Evolutionary conservation across 148 eudicot genomes (phyloP), one percentile per base, ranked within the genome.

Genomic region (Dianthus caryophyllus): DNA sequence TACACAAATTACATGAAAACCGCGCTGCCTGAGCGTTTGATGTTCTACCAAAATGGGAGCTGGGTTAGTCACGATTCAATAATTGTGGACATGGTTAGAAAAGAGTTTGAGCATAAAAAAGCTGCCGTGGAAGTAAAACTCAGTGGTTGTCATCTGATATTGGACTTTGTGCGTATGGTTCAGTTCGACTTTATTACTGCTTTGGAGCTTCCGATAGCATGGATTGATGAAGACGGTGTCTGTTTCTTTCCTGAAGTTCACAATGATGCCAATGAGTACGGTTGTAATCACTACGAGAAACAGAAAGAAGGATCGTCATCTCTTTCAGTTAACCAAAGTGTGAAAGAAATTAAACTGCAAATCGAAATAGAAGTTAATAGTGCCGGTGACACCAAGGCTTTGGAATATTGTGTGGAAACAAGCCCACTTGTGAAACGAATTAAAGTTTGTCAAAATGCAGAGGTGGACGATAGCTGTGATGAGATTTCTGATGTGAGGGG

Each of bases 101-200:
- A 83, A 51, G 93, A 85, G 50, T 73, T 90, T 69, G 82, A 77
- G 70, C 59, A 61, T 30, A 87, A 85, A 77, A 95, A 78, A 72
- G 71, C 93, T 52, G 81, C 80, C 16, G 78, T 71, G 39, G 96
- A 90, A 71, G 85, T 95, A 67, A 77, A 85, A 69, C 30, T 86
- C 22, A 60, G 77, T 49, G 83, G 82, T 39, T 61, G 56, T 52
- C 76, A 66, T 62, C 69, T 83, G 67, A 12, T 90, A 22, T 64
- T 95, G 44, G 97, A 95, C 74, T 86, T 95, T 71, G 75, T 90
- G 61, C 93, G 78, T 70, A 95, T 90, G 99, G 78, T 79, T 64
- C 81, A 78, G 69, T 38, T 95, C 61, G 84, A 95, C 79, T 51
- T 88, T 74, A 76, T 71, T 50, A 81, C 88, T 41, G 89, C 88